phyloP scores from a whole-genome alignment of 192 early-diverging fungal genomes.

The Globomyces pollinis-pini region DNA sequence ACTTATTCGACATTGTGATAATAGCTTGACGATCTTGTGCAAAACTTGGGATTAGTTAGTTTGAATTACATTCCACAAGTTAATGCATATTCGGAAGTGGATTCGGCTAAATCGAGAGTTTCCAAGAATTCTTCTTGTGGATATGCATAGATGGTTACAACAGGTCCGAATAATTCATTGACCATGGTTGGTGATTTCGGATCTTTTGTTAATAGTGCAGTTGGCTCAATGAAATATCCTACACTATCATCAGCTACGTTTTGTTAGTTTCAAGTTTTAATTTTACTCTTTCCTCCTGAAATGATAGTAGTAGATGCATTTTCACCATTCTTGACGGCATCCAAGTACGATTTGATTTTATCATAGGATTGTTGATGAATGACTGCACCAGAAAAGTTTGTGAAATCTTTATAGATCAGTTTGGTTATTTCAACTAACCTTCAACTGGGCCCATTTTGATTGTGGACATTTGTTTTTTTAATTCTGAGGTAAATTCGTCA shows the following conservation, averaged over 20 bases:
- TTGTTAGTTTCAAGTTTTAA: too few species aligned
- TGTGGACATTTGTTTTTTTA: slow-evolving; percentile 59
- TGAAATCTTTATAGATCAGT: slow-evolving; percentile 61
- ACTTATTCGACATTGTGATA: slow-evolving; percentile 59
- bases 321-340: slow-evolving; percentile 63
- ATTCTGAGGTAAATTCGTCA: slow-evolving; percentile 59
- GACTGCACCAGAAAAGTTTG: slow-evolving; percentile 81
- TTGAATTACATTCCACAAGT: slow-evolving; percentile 83
- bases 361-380: slow-evolving; percentile 90
- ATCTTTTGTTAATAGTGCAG: slow-evolving; percentile 79
- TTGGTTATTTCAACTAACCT: slow-evolving; percentile 29
- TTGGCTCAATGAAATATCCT: slow-evolving; percentile 90
- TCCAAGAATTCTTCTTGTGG: slow-evolving; percentile 69
- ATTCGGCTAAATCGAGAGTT: slow-evolving; percentile 65
- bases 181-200: slow-evolving; percentile 74
- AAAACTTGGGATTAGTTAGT: slow-evolving; percentile 48
- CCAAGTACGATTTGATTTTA: slow-evolving; percentile 88
- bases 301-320: slow-evolving; percentile 67
- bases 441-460: slow-evolving; percentile 81
- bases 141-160: slow-evolving; percentile 88
- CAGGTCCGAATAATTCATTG: slow-evolving; percentile 98
- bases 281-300: slow-evolving; percentile 81
- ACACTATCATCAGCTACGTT: slow-evolving; percentile 71
- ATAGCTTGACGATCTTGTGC: slow-evolving; percentile 77
- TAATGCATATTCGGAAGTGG: slow-evolving; percentile 79